Percentiles rank a stretch among this genome's conserved stretches.
Conservation (phyloP, 306 rosid species). For the Rubus parviflorus region DNA sequence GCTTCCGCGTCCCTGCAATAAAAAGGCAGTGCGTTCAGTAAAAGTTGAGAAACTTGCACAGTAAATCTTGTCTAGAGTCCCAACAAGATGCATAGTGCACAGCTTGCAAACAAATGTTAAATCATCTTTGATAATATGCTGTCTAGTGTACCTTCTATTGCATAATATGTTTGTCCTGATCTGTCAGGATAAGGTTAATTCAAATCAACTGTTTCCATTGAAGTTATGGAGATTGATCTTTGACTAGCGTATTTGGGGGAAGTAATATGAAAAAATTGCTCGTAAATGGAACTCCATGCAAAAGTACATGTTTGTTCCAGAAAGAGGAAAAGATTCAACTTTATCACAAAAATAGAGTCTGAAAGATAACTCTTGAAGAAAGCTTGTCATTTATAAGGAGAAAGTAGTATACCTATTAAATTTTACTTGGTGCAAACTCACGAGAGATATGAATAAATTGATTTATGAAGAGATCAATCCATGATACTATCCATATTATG, state of each 20-base stretch:
- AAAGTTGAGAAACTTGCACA: conserved; percentile 18
- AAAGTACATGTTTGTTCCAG: not conserved
- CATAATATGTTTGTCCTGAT: too few relatives aligned
- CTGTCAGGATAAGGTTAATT: not conserved
- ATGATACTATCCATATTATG: too few relatives aligned
- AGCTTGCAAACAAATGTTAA: not conserved
- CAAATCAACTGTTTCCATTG: not conserved
- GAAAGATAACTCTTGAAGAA: not conserved
- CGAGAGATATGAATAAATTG: too few relatives aligned
- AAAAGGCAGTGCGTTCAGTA: conserved; percentile 16
- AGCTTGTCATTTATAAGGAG: not conserved
- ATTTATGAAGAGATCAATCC: too few relatives aligned
- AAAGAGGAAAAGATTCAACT: not conserved
- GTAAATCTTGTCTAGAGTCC: not conserved
- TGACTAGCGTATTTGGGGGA: not conserved
- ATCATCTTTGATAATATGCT: not conserved
- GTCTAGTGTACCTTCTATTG: not conserved
- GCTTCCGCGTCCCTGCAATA: conserved; percentile 86
- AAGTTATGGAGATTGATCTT: not conserved
- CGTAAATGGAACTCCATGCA: not conserved
- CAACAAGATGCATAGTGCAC: not conserved
- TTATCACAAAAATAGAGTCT: not conserved
- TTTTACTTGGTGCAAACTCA: not conserved
- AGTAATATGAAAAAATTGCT: not conserved
- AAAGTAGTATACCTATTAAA: not conserved